Conservation (phyloP, 2,329 filamentous ascomycete species). For the Trichocomaceae sp. region DNA sequence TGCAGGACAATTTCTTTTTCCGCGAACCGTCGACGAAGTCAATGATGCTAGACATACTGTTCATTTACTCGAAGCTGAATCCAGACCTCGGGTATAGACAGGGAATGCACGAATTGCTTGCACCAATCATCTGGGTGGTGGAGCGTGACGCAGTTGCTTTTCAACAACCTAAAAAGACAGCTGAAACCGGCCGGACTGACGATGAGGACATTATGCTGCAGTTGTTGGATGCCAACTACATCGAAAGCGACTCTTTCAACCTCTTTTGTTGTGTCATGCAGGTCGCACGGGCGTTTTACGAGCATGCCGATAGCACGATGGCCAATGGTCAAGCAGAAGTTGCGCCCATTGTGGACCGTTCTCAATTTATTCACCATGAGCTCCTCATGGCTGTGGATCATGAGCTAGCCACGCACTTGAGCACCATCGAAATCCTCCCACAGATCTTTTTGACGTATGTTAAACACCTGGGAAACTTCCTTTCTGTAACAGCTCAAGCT, state of each 20-base stretch:
- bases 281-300: constrained; percentile 77
- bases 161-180: constrained; percentile 28
- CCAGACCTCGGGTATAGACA: constrained; percentile 87
- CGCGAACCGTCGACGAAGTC: constrained; percentile 70
- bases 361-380: constrained; percentile 77
- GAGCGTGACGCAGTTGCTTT: constrained; percentile 69
- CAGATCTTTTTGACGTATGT: constrained; percentile 90
- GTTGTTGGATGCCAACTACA: constrained; percentile 63
- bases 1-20: constrained; percentile 89
- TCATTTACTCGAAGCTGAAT: constrained; percentile 90
- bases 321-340: constrained; percentile 42
- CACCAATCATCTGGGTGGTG: constrained; percentile 78
- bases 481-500: constrained; percentile 1
- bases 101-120: constrained; percentile 95
- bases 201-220: constrained; percentile 54
- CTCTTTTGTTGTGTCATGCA: constrained; percentile 86
- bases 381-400: constrained; percentile 72
- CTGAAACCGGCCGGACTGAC: constrained; percentile 24
- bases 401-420: constrained; percentile 74
- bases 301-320: constrained; percentile 50
- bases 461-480: neutral
- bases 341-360: constrained; percentile 75
- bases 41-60: constrained; percentile 81
- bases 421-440: constrained; percentile 79
- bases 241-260: constrained; percentile 87